Evolutionary conservation across 2,329 filamentous ascomycete genomes (phyloP).

Genomic region (Anthostomella pinea): DNA sequence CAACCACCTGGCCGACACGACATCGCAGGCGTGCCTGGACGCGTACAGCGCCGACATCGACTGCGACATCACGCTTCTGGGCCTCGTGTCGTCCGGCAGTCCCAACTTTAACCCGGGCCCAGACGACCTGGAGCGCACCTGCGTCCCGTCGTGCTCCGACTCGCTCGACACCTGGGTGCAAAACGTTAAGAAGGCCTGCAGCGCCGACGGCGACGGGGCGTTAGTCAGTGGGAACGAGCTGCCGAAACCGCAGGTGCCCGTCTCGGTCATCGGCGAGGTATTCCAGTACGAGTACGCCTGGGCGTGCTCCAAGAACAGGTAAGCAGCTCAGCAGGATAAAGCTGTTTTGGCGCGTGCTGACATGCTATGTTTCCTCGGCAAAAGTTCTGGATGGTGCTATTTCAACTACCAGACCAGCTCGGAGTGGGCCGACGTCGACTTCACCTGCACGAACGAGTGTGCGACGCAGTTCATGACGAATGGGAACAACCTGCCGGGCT

Average conservation of each 20-base stretch:
- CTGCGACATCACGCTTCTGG: conserved; percentile 29
- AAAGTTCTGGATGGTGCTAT: conserved; percentile 26
- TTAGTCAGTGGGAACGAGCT: conserved; percentile 12
- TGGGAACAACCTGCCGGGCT: conserved; percentile 28
- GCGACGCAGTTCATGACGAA: conserved; percentile 26
- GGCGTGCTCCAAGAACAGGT: conserved; percentile 18
- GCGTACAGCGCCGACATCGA: conserved; percentile 30
- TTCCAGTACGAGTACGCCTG: conserved; percentile 26
- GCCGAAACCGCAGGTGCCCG: conserved; percentile 9
- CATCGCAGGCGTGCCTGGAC: conserved; percentile 28
- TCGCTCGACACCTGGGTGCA: conserved; percentile 26
- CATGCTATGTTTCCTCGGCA: conserved; percentile 6
- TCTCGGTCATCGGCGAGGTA: conserved; percentile 14
- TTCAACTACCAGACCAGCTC: conserved; percentile 13
- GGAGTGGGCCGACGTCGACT: conserved; percentile 18
- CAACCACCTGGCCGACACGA: conserved; percentile 29
- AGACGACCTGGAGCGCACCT: conserved; percentile 24
- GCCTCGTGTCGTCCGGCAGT: conserved; percentile 28
- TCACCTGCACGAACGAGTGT: conserved; percentile 27
- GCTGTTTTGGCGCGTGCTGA: too few species aligned
- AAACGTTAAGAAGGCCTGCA: conserved; percentile 24
- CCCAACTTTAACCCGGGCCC: conserved; percentile 25
- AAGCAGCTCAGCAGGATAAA: too few species aligned
- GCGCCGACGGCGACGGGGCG: conserved; percentile 26
- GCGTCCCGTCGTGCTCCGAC: conserved; percentile 25